These are phyloP conservation scores for Cladorrhinum sp. DNA, from an alignment of 2,329 filamentous ascomycete genomes.

Conservation along the genomic window DNA sequence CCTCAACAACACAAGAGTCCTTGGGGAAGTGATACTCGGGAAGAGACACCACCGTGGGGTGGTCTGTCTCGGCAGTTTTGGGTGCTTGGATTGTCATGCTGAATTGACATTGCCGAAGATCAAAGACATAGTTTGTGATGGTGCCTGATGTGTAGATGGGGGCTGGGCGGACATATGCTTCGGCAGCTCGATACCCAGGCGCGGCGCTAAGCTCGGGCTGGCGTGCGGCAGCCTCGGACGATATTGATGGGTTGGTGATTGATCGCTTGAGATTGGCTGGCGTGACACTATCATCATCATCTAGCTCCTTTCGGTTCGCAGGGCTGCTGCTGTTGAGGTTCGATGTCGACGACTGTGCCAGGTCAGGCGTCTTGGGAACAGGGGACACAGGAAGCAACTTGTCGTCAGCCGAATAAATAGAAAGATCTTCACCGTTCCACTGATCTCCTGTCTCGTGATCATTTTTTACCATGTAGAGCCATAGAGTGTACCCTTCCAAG, in stretches of 20 bases:
- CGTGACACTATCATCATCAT: constrained; percentile 60
- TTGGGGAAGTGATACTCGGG: constrained; percentile 91
- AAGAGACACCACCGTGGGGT: constrained; percentile 78
- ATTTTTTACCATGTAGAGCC: constrained; percentile 83
- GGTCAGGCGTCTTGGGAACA: constrained; percentile 41
- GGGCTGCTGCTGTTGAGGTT: constrained; percentile 44
- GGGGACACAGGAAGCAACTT: constrained; percentile 55
- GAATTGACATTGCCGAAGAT: constrained; percentile 76
- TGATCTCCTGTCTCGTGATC: constrained; percentile 85
- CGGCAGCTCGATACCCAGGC: constrained; percentile 81
- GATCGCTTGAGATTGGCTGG: constrained; percentile 73
- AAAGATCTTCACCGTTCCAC: constrained; percentile 97
- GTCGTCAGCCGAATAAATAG: constrained; percentile 84
- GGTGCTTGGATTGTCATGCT: constrained; percentile 65
- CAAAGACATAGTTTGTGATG: constrained; percentile 72
- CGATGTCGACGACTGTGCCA: constrained; percentile 48
- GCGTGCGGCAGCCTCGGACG: constrained; percentile 51
- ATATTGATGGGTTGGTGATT: constrained; percentile 65
- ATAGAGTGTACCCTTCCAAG: constrained; percentile 83
- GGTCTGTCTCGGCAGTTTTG: constrained; percentile 50
- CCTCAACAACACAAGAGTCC: constrained; percentile 66
- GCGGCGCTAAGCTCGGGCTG: constrained; percentile 58
- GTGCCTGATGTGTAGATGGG: constrained; percentile 73
- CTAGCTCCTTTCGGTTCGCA: constrained; percentile 37
- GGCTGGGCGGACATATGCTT: constrained; percentile 86